These are phyloP conservation scores for Melanomma pulvis-pyrius DNA, from an alignment of 495 filamentous ascomycete species.

Conservation along the genomic window DNA sequence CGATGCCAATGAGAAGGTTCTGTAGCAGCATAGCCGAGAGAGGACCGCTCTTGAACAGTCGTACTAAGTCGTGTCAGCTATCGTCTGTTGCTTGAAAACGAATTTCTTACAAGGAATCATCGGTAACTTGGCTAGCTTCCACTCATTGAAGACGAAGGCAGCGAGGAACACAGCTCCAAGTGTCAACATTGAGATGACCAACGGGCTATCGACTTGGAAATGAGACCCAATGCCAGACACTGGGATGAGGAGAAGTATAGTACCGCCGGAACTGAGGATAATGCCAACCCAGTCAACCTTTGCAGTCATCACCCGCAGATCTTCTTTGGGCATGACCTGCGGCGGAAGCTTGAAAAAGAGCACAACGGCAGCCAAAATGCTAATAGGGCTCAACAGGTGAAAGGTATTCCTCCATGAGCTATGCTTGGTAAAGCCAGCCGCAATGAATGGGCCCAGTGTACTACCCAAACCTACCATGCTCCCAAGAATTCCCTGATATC, in stretches of 20 bases:
- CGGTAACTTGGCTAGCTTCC: conserved; percentile 15
- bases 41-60: conserved; percentile 57
- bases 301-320: background rate
- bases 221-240: conserved; percentile 8
- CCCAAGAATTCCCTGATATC: conserved; percentile 51
- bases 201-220: background rate
- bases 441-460: conserved; percentile 48
- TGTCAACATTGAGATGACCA: conserved; percentile 21
- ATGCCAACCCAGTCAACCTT: conserved; percentile 27
- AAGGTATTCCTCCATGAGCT: conserved; percentile 45
- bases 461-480: conserved; percentile 49
- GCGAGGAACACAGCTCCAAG: conserved; percentile 7
- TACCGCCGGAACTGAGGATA: conserved; percentile 5
- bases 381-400: conserved; percentile 38
- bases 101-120: conserved; percentile 43
- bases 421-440: conserved; percentile 43
- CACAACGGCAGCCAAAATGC: background rate
- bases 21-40: conserved; percentile 51
- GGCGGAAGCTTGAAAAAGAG: conserved; percentile 6
- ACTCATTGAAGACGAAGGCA: conserved; percentile 15
- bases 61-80: conserved; percentile 38
- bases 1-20: conserved; percentile 51
- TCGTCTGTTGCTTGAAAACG: background rate
- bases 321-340: conserved; percentile 11
- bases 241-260: conserved; percentile 19